phyloP scores from a whole-genome alignment of 2,329 filamentous ascomycete genomes.

The Fusarium avenaceum region DNA sequence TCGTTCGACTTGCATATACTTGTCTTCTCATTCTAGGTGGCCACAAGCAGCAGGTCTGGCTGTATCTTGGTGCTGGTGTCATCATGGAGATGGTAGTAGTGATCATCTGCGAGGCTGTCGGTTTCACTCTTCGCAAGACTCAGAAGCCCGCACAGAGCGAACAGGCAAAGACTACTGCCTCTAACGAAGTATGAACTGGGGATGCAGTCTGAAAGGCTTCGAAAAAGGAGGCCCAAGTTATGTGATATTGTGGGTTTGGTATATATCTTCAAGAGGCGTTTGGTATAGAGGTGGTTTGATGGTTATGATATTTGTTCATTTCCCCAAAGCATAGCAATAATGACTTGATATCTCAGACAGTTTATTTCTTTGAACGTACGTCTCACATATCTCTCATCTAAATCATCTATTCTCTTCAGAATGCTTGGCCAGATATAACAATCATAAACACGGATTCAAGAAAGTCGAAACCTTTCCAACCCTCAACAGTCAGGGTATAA shows the following conservation, averaged over 20 bases:
- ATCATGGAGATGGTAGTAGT: constrained; percentile 54
- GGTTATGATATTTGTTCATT: background rate
- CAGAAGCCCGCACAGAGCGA: constrained; percentile 23
- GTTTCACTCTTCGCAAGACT: constrained; percentile 50
- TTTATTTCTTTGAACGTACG: constrained; percentile 16
- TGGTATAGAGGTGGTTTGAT: constrained; percentile 5
- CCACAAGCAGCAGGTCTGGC: constrained; percentile 48
- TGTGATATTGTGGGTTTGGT: background rate
- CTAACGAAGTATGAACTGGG: background rate
- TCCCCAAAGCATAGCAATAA: constrained; percentile 15
- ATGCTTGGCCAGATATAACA: constrained; percentile 3
- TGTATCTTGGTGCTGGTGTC: constrained; percentile 52
- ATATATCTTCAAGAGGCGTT: background rate
- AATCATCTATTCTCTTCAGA: constrained; percentile 16
- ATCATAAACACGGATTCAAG: background rate
- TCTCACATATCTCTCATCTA: constrained; percentile 22
- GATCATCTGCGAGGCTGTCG: constrained; percentile 50
- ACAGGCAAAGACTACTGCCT: constrained; percentile 14
- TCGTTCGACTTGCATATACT: constrained; percentile 53
- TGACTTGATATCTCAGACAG: constrained; percentile 28
- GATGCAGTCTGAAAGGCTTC: background rate
- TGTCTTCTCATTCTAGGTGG: constrained; percentile 49
- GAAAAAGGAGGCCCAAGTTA: background rate
- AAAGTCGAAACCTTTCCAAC: constrained; percentile 14
- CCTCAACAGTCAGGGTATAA: constrained; percentile 18